Percentiles rank a stretch among this genome's conserved stretches.
Conservation (phyloP, 139 green algal species). For the Dunaliella sp. region DNA sequence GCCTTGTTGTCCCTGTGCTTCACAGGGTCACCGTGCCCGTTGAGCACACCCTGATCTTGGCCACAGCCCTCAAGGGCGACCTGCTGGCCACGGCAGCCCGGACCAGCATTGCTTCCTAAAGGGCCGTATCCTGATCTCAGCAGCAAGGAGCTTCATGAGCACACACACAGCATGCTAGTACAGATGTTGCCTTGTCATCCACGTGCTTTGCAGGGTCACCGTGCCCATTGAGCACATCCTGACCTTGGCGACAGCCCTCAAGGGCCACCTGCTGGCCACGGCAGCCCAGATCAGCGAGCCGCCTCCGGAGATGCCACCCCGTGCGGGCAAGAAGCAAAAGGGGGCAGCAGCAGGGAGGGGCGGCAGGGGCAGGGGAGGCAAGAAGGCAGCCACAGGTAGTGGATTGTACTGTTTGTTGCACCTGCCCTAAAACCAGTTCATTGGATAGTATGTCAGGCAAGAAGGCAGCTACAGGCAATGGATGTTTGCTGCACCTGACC, state of each 20-base stretch:
- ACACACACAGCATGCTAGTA: too few species aligned
- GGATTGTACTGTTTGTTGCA: too few species aligned
- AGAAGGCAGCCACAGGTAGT: neutral
- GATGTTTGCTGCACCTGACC: too few species aligned
- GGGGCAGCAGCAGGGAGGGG: neutral
- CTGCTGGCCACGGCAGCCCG: conserved; percentile 34
- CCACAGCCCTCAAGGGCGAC: conserved; percentile 40
- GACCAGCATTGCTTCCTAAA: too few species aligned
- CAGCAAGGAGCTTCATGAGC: too few species aligned
- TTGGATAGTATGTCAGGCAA: too few species aligned
- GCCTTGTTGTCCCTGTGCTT: too few species aligned
- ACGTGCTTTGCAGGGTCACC: conserved; percentile 16
- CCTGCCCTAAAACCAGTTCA: too few species aligned
- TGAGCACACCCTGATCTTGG: conserved; percentile 50
- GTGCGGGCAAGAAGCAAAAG: conserved; percentile 14
- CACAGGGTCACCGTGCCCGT: conserved; percentile 37
- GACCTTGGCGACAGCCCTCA: conserved; percentile 34
- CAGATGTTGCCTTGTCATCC: too few species aligned
- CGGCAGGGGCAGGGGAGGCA: neutral
- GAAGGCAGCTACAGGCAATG: too few species aligned
- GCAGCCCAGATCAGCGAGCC: neutral
- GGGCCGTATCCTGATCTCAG: too few species aligned
- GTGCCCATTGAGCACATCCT: conserved; percentile 57
- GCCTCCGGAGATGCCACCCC: conserved; percentile 1
- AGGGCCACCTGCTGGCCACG: conserved; percentile 49